Evolutionary conservation across 2,329 filamentous ascomycete species (phyloP), one percentile per base, ranked within the genome.

Genomic region (Aspergillus sp.): DNA sequence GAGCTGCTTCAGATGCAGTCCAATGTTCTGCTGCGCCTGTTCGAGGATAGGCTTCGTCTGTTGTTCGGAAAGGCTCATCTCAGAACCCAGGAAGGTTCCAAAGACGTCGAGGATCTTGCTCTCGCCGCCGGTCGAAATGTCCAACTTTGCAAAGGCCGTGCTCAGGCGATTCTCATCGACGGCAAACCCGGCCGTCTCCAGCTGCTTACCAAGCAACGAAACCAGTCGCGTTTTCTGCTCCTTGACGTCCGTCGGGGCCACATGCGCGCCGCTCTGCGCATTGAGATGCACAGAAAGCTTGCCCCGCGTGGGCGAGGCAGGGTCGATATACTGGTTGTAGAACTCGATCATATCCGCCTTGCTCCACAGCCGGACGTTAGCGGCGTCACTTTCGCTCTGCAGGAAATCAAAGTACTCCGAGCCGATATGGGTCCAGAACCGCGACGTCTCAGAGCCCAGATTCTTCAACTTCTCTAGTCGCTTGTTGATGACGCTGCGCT

Each of bases 381-480:
- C 84, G 7, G 90, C 92, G 66, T 97, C 93, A 44, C 83, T 81
- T 59, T 90, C 87, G 44, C 93, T 84, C 68, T 88, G 85, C 64
- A 91, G 81, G 71, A 97, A 99, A 71, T 97, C 91, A 70, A 92
- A 95, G 61, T 88, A 89, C 68, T 97, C 92, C 48, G 82, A 88
- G 47, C 84, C 83, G 61, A 99, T 90, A 65, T 97, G 90, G 47
- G 80, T 81, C 92, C 91, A 96, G 68, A 95, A 87, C 42, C 90
- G 82, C 50, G 80, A 82, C 4, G 87, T 91, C 75, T 99, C 94
- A 59, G 93, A 88, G 54, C 87, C 83, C 44, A 99, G 77, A 60
- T 97, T 97, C 80, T 96, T 96, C 62, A 96, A 72, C 72, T 95
- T 96, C 74, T 97, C 92, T 19, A 96, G 77, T 14, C 90, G 80